Percentiles rank a stretch among this genome's conserved stretches.
Conservation (phyloP, 108 stramenopile species). For the Cyclostephanos tholiformis region DNA sequence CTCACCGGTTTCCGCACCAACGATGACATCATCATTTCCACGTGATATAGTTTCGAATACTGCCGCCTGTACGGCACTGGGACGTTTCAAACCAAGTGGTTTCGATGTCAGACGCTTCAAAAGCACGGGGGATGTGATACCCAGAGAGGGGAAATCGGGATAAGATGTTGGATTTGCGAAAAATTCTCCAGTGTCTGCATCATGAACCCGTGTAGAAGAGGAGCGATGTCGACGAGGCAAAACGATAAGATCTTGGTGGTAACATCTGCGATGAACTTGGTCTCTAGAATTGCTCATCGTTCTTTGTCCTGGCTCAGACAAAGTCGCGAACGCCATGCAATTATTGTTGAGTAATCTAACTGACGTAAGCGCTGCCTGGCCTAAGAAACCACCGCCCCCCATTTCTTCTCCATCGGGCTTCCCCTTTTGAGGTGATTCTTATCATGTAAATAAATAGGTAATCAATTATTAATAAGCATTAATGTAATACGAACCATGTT, state of each 20-base stretch:
- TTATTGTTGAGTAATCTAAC: slow-evolving; percentile 6
- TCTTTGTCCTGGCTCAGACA: background rate
- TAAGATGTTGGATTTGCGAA: slow-evolving; percentile 39
- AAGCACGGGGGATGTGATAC: slow-evolving; percentile 67
- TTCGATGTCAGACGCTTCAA: slow-evolving; percentile 58
- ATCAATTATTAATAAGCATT: too few relatives aligned
- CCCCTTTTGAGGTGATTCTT: too few relatives aligned
- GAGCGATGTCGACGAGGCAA: slow-evolving; percentile 5
- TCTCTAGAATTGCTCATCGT: background rate
- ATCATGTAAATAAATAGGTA: too few relatives aligned
- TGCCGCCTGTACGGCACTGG: slow-evolving; percentile 78
- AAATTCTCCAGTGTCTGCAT: slow-evolving; percentile 48
- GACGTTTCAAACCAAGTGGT: slow-evolving; percentile 48
- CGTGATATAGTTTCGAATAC: slow-evolving; percentile 55
- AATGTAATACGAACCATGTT: too few relatives aligned
- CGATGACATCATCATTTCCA: slow-evolving; percentile 66
- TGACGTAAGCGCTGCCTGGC: too few relatives aligned
- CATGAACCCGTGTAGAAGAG: slow-evolving; percentile 16
- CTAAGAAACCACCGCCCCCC: too few relatives aligned
- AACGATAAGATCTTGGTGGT: background rate
- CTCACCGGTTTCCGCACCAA: slow-evolving; percentile 91
- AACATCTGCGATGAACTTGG: background rate
- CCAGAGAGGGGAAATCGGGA: slow-evolving; percentile 68
- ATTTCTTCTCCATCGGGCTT: too few relatives aligned
- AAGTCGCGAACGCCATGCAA: background rate